Evolutionary conservation across 208 protist genomes (phyloP).

Genomic region (Leishmania mexicana): DNA sequence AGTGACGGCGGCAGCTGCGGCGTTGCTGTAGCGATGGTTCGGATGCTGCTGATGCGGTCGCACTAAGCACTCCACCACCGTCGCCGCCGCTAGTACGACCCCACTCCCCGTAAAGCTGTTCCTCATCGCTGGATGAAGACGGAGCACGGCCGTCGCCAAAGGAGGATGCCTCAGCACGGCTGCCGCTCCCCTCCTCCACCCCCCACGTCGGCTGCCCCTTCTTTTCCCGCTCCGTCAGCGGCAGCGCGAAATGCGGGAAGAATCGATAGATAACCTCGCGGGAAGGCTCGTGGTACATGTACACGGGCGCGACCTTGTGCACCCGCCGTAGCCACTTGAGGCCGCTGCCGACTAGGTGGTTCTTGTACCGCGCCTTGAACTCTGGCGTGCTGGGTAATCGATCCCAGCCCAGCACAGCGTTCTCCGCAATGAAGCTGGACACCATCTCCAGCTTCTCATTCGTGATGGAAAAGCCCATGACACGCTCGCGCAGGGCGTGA

Average conservation of each 20-base stretch:
- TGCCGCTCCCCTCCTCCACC: background rate
- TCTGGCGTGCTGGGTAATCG: slow-evolving; percentile 20
- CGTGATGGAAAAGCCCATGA: slow-evolving; percentile 25
- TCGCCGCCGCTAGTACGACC: background rate
- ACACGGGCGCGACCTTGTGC: slow-evolving; percentile 29
- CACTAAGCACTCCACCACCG: background rate
- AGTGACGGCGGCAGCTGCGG: slow-evolving; percentile 9
- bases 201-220: slow-evolving; percentile 3
- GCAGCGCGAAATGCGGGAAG: slow-evolving; percentile 49
- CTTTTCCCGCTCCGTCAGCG: slow-evolving; percentile 43
- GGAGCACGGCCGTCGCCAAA: background rate
- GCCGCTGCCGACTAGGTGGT: slow-evolving; percentile 27
- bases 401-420: slow-evolving; percentile 41
- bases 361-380: slow-evolving; percentile 33
- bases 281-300: slow-evolving; percentile 31
- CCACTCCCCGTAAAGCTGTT: slow-evolving; percentile 3
- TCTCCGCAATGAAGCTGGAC: slow-evolving; percentile 52
- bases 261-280: slow-evolving; percentile 32
- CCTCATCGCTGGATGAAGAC: background rate
- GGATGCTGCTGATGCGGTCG: background rate
- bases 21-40: slow-evolving; percentile 5
- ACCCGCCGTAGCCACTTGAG: slow-evolving; percentile 20
- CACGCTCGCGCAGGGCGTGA: slow-evolving; percentile 24
- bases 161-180: background rate
- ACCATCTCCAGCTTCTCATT: slow-evolving; percentile 31